Percentiles rank a stretch among this genome's conserved stretches.
phyloP scores from a whole-genome alignment of 352 stramenopile genomes.

The Phytophthora pinifolia region DNA sequence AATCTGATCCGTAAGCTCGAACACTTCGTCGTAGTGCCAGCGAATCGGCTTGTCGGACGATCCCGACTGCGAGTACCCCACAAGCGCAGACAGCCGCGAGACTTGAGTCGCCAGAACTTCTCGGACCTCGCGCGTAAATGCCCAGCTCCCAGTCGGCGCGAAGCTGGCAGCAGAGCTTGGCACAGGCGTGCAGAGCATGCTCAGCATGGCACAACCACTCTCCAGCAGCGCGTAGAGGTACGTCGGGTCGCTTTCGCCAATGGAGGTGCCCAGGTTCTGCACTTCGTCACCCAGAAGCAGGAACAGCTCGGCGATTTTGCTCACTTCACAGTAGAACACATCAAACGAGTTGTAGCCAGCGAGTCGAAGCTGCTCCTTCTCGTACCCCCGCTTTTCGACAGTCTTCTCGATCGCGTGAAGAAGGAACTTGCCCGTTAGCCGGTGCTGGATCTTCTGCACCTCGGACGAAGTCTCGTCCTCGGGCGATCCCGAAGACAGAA shows the following conservation, averaged over 20 bases:
- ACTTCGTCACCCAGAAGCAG: slow-evolving; percentile 54
- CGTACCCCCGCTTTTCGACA: slow-evolving; percentile 71
- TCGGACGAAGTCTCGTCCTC: slow-evolving; percentile 31
- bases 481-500: slow-evolving; percentile 28
- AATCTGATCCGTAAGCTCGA: slow-evolving; percentile 68
- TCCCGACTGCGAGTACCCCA: slow-evolving; percentile 43
- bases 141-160: slow-evolving; percentile 51
- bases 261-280: slow-evolving; percentile 46
- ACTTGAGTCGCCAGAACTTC: slow-evolving; percentile 70
- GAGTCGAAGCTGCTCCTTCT: slow-evolving; percentile 75
- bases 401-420: slow-evolving; percentile 75
- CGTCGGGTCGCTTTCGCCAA: slow-evolving; percentile 58
- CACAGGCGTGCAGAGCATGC: slow-evolving; percentile 49
- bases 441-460: slow-evolving; percentile 34
- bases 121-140: slow-evolving; percentile 58
- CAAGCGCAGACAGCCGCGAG: slow-evolving; percentile 46
- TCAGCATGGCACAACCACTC: slow-evolving; percentile 69
- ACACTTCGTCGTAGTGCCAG: slow-evolving; percentile 60
- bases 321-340: slow-evolving; percentile 89
- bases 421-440: slow-evolving; percentile 59
- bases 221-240: slow-evolving; percentile 69
- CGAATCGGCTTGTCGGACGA: slow-evolving; percentile 35
- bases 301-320: slow-evolving; percentile 75
- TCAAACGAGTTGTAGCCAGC: slow-evolving; percentile 87
- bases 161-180: slow-evolving; percentile 35